Base-by-base conservation (phyloP, 1,284 basidiomycete species). In the Malassezia pachydermatis region DNA sequence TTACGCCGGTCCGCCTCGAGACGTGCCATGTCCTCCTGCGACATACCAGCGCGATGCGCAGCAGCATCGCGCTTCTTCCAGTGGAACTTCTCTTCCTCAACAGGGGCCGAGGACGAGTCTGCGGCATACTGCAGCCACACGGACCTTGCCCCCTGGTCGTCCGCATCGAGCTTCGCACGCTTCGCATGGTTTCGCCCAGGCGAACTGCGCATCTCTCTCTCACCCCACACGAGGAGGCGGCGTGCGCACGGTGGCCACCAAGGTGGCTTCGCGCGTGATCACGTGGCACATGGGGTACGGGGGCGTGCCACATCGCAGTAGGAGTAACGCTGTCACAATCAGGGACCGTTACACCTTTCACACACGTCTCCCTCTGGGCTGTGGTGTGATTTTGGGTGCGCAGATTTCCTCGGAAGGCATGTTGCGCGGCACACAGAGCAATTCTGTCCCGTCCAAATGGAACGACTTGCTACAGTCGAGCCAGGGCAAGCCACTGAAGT, bases 31-130 rank as follows among this genome's bases (percentile, higher is more conserved):
- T 99, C 92, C 2, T 81, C 82, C 0, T 82, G 67, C 1, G 83
- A 80, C 48, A 98, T 67, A 1, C 94, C 94, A 49, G 81, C 76
- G 73, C 92, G 95, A 66, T 81, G 80, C 72, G 98, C 94, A 75
- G 88, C 88, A 71, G 98, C 92, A 29, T 82, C 80, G 76, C 98
- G 98, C 78, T 99, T 99, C 73, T 88, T 86, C 94, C 94, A 99
- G 51, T 84, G 81, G 74, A 98, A 98, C 71, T 88, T 86, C 67
- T 95, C 86, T 9, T 28, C 41, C 2, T 23, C 41, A 19, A 13
- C 27, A 10, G 25, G n/a, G n/a, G n/a, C n/a, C n/a, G n/a, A n/a
- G n/a, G n/a, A n/a, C n/a, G n/a, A n/a, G n/a, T n/a, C n/a, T n/a
- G n/a, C n/a, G n/a, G n/a, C n/a, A n/a, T n/a, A n/a, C n/a, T n/a